Conservation (phyloP, 495 filamentous ascomycete genomes). For the Ramalina intermedia region DNA sequence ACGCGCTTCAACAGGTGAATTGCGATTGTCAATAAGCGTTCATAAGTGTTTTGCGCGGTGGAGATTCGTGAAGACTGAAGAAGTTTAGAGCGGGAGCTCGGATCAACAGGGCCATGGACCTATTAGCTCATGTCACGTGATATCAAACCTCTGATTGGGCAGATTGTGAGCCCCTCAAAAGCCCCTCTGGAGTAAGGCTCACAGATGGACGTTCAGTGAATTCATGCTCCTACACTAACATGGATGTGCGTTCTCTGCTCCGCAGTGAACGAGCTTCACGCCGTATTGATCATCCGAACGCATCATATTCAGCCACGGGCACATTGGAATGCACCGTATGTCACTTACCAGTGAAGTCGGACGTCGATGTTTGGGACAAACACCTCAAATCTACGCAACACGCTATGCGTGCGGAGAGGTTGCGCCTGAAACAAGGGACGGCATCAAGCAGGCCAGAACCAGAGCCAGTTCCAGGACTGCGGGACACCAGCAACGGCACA, state of each 20-base stretch:
- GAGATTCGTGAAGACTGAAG: not conserved
- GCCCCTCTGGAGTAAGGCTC: not conserved
- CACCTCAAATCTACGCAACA: constrained; percentile 12
- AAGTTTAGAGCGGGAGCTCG: not conserved
- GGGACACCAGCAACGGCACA: constrained; percentile 18
- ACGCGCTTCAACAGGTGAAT: too few species aligned
- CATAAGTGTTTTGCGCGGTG: not conserved
- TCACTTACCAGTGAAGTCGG: constrained; percentile 41
- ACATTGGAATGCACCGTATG: constrained; percentile 46
- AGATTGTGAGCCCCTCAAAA: not conserved
- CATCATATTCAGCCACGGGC: constrained; percentile 44
- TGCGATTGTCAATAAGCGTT: too few species aligned
- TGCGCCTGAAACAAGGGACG: constrained; percentile 4
- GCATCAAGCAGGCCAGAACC: not conserved
- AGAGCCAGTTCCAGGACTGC: not conserved
- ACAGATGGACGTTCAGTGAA: not conserved
- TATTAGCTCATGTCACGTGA: not conserved
- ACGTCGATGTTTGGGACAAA: constrained; percentile 21
- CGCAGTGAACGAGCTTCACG: constrained; percentile 68
- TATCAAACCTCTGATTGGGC: not conserved
- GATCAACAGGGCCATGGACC: not conserved
- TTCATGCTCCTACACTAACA: constrained; percentile 18
- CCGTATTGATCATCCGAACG: constrained; percentile 52
- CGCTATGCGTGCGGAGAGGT: constrained; percentile 11
- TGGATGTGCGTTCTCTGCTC: constrained; percentile 74